Evolutionary conservation across 2,329 filamentous ascomycete species (phyloP).

Genomic region (Hypoxylon sp.): DNA sequence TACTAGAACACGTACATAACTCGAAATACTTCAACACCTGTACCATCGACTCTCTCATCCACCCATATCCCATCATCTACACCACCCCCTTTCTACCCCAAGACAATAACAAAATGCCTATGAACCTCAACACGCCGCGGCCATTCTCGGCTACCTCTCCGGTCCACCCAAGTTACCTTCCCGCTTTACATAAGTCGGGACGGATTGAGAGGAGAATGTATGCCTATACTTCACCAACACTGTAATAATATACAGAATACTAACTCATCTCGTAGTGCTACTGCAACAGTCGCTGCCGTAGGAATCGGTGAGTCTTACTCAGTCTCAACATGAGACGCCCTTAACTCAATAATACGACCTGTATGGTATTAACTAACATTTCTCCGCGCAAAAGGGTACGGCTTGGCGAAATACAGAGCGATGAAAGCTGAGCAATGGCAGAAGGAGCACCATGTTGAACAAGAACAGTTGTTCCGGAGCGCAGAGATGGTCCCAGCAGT

Average conservation of each 20-base stretch:
- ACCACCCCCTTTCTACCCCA: not conserved
- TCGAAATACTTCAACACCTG: not conserved
- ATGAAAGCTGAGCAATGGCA: constrained; percentile 47
- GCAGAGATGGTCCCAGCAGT: constrained; percentile 47
- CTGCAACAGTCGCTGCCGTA: constrained; percentile 53
- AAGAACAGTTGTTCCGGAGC: constrained; percentile 49
- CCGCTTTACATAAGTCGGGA: constrained; percentile 53
- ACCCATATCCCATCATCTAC: not conserved
- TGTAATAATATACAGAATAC: constrained; percentile 17
- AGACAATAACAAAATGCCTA: constrained; percentile 33
- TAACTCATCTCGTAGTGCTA: constrained; percentile 50
- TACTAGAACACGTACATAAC: constrained; percentile 6
- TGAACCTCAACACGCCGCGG: constrained; percentile 42
- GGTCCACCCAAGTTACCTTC: constrained; percentile 55
- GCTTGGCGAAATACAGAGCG: constrained; percentile 50
- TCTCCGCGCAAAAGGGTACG: constrained; percentile 47
- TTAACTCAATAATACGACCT: not conserved
- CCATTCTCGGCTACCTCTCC: constrained; percentile 56
- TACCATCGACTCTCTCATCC: not conserved
- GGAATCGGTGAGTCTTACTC: constrained; percentile 51
- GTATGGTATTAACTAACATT: constrained; percentile 12
- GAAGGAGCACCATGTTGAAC: constrained; percentile 41
- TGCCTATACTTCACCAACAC: constrained; percentile 11
- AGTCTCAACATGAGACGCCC: not conserved
- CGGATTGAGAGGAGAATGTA: constrained; percentile 55